phyloP scores from a whole-genome alignment of 768 basidiomycete species.

The Suillus fuscotomentosus region DNA sequence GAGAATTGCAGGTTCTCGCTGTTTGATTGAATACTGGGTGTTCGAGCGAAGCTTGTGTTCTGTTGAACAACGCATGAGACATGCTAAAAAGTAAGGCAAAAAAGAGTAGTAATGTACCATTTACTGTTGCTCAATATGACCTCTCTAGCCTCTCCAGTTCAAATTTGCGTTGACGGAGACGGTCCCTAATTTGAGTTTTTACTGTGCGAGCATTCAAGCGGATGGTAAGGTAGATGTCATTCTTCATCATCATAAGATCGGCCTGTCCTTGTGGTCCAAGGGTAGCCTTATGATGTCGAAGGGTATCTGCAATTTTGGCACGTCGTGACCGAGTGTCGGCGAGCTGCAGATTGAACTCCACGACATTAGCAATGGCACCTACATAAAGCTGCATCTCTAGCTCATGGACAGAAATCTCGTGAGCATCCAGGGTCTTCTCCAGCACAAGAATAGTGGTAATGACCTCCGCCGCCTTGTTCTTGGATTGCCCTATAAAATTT shows the following conservation, averaged over 20 bases:
- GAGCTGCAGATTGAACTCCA: conserved; percentile 6
- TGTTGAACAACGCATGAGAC: conserved; percentile 22
- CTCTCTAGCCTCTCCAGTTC: conserved; percentile 16
- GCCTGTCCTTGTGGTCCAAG: neutral
- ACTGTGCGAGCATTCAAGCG: conserved; percentile 17
- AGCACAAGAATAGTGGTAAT: too few species aligned
- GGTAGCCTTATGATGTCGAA: neutral
- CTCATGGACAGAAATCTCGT: neutral
- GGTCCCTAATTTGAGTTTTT: conserved; percentile 16
- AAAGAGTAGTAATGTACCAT: conserved; percentile 11
- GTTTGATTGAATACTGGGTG: conserved; percentile 21
- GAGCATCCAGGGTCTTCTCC: too few species aligned
- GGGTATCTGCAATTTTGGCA: neutral
- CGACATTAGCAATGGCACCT: neutral
- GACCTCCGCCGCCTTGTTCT: too few species aligned
- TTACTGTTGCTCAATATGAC: conserved; percentile 8
- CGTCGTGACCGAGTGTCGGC: neutral
- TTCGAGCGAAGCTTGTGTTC: conserved; percentile 22
- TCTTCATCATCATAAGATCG: neutral
- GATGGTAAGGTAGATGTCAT: neutral
- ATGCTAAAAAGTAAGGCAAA: conserved; percentile 13
- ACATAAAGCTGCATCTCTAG: conserved; percentile 2
- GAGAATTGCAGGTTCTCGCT: conserved; percentile 25
- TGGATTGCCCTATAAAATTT: too few species aligned
- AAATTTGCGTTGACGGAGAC: conserved; percentile 13